phyloP scores from a whole-genome alignment of 805 yeast species.

The Schwanniomyces vanrijiae region DNA sequence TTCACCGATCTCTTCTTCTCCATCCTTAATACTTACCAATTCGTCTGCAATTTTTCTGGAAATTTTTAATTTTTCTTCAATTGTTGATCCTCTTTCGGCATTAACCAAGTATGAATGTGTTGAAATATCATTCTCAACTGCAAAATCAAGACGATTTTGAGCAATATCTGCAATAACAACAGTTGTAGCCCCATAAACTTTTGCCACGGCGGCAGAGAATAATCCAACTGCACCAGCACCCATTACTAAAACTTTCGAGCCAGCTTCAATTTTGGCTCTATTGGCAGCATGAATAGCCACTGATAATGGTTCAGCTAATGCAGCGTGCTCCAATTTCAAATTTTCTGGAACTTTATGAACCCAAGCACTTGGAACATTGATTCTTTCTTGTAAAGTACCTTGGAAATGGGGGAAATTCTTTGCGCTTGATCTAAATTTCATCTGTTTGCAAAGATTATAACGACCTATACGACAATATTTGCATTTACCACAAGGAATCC shows the following conservation, averaged over 20 bases:
- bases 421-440: slow-evolving; percentile 19
- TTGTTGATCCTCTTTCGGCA: slow-evolving; percentile 7
- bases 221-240: slow-evolving; percentile 69
- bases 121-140: slow-evolving; percentile 43
- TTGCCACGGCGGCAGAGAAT: slow-evolving; percentile 45
- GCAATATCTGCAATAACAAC: slow-evolving; percentile 80
- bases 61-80: slow-evolving; percentile 13
- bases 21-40: slow-evolving; percentile 31
- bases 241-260: slow-evolving; percentile 46
- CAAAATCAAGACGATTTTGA: slow-evolving; percentile 45
- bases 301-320: slow-evolving; percentile 54
- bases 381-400: slow-evolving; percentile 39
- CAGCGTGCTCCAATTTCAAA: slow-evolving; percentile 53
- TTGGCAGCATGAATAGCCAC: slow-evolving; percentile 55
- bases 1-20: slow-evolving; percentile 25
- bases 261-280: slow-evolving; percentile 46
- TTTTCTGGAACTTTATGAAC: slow-evolving; percentile 40
- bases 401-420: slow-evolving; percentile 12
- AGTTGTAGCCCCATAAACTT: slow-evolving; percentile 56
- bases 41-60: slow-evolving; percentile 37
- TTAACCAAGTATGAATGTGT: slow-evolving; percentile 46
- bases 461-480: slow-evolving; percentile 39
- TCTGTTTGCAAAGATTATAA: slow-evolving; percentile 40
- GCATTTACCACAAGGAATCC: slow-evolving; percentile 46
- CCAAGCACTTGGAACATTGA: slow-evolving; percentile 18